phyloP scores from a whole-genome alignment of 1,139 yeast species.

The Taiozyma sp. region DNA sequence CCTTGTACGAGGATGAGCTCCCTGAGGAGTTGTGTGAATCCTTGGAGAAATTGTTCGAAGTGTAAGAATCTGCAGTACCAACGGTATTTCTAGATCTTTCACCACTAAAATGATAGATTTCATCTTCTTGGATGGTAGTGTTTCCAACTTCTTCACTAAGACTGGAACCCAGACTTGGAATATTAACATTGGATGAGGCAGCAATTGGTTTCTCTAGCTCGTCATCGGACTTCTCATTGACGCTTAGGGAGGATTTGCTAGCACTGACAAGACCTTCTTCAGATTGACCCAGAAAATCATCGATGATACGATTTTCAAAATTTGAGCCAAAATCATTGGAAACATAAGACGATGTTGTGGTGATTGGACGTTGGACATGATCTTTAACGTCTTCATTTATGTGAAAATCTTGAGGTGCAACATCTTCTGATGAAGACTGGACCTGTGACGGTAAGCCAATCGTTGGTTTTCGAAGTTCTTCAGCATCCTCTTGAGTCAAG shows the following conservation, averaged over 20 bases:
- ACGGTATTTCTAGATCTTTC: slow-evolving; percentile 8
- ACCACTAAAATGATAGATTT: slow-evolving; percentile 5
- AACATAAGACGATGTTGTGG: slow-evolving; percentile 7
- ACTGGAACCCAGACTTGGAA: slow-evolving; percentile 19
- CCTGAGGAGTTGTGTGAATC: slow-evolving; percentile 5
- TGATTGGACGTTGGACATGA: neutral
- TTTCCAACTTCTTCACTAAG: slow-evolving; percentile 20
- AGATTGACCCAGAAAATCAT: slow-evolving; percentile 18
- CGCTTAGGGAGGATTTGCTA: neutral
- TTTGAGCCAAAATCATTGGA: slow-evolving; percentile 16
- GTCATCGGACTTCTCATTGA: slow-evolving; percentile 7
- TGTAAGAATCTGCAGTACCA: slow-evolving; percentile 5
- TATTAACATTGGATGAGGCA: slow-evolving; percentile 23
- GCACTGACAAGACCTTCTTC: slow-evolving; percentile 8
- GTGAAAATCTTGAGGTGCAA: slow-evolving; percentile 6
- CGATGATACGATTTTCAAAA: slow-evolving; percentile 21
- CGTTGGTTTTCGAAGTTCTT: neutral
- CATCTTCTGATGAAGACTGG: slow-evolving; percentile 1
- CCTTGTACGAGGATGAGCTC: slow-evolving; percentile 12
- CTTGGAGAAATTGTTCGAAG: slow-evolving; percentile 4
- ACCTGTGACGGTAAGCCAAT: neutral
- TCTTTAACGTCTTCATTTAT: neutral
- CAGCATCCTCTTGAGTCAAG: neutral
- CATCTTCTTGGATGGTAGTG: slow-evolving; percentile 15
- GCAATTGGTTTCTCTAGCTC: slow-evolving; percentile 23